Base-by-base conservation (phyloP, 208 protist species). In the Trypanosoma cruzi region DNA sequence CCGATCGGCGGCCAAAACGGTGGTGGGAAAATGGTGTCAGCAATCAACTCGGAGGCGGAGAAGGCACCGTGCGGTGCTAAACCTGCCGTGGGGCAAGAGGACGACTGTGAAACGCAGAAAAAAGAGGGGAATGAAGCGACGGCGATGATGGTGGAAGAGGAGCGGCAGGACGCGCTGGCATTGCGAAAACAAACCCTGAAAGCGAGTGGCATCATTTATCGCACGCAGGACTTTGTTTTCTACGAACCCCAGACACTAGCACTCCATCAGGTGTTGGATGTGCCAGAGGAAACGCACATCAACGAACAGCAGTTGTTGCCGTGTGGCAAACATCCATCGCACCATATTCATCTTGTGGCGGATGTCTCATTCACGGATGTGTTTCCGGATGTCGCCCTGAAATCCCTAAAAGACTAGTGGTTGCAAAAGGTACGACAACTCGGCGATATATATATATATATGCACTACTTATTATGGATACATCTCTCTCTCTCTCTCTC, bases 301-400 rank as follows among this genome's bases (percentile, higher is more conserved):
- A 58, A 86, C 7, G 66, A 60, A 55, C 64, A 77, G 48, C 78
- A 92, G 72, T 73, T 92, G 0, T 77, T 95, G 28, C 90, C 90
- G 1, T 86, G 76, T 40, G 71, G 62, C 58, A 86, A 85, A 52
- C 67, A 89, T 36, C 90, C 90, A 16, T 95, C 90, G 0, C 90
- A 95, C 42, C 90, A 95, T 59, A 44, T 95, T 6, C 90, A 88
- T 1, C 81, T 95, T 5, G 22, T 90, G 26, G 74, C 89, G 8
- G 90, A 95, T 73, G 77, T 95, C 4, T 95, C 87, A n/a, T 95
- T 88, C 74, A 93, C 83, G 24, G 80, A 95, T 54, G 60, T 73
- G 2, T 84, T 77, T 61, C 89, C 89, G 28, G 80, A 95, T 32
- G 83, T 90, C 13, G 75, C 75, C 22, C 60, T 68, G 20, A 75